A percentile compares a stretch with the other conserved stretches of the same genome.
Evolutionary conservation across 495 filamentous ascomycete species (phyloP).

Genomic region (Penicillium silybi): DNA sequence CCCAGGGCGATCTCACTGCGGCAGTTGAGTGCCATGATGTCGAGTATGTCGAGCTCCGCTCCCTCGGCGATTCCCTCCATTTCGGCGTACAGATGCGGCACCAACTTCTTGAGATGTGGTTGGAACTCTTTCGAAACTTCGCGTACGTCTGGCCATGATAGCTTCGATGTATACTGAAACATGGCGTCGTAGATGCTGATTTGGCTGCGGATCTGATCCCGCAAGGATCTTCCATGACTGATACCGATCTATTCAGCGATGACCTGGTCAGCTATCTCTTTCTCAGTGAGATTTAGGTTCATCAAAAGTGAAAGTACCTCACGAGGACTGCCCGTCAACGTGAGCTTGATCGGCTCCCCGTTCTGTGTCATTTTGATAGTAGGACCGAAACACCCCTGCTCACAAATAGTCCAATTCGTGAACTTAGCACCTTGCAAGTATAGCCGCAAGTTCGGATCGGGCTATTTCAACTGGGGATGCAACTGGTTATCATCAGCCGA

Average conservation of each 20-base stretch:
- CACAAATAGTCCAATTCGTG: no score
- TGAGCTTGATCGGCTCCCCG: constrained; percentile 18
- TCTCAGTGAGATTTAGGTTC: not conserved
- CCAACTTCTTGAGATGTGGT: constrained; percentile 29
- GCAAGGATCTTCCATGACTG: constrained; percentile 49
- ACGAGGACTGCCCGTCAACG: constrained; percentile 21
- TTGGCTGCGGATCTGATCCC: constrained; percentile 39
- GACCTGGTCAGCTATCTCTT: not conserved
- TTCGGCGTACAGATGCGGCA: constrained; percentile 48
- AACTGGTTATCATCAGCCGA: not conserved
- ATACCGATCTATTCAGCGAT: constrained; percentile 46
- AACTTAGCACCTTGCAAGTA: no score
- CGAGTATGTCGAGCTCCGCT: constrained; percentile 45
- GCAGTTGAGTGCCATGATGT: constrained; percentile 64
- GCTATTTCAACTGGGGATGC: not conserved
- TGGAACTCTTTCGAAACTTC: constrained; percentile 44
- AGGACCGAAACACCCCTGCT: no score
- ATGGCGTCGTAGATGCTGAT: constrained; percentile 50
- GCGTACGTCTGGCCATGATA: constrained; percentile 48
- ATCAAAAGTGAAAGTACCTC: constrained; percentile 19
- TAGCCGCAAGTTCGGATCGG: no score
- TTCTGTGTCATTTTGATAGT: not conserved
- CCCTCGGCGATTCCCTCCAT: constrained; percentile 61
- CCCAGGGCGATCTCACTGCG: constrained; percentile 67
- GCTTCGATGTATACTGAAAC: constrained; percentile 45